Base-by-base conservation (phyloP, 2,329 filamentous ascomycete genomes). In the Triangularia setosa region DNA sequence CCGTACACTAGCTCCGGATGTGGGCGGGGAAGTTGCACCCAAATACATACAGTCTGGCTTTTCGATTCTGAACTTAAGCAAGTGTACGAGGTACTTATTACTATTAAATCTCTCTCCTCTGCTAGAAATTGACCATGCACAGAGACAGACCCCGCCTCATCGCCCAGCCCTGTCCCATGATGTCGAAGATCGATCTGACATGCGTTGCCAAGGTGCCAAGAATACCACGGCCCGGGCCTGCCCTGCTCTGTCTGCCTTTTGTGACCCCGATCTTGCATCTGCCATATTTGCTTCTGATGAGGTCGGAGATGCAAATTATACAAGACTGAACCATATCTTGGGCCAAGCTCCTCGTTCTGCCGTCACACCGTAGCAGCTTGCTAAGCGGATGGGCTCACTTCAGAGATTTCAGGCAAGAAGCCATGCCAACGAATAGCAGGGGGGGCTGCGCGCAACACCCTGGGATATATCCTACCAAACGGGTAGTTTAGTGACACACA, bases 181-280 rank as follows among this genome's bases (percentile, higher is more conserved):
- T 48, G n/a, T 48, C 11, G n/a, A 24, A 55, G 33, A 59, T 59
- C 57, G 57, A 59, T 44, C 60, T 35, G 30, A 48, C 60, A 57
- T 63, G 58, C 58, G 62, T 40, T 21, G 63, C 65, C 63, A 67
- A 65, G 63, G 28, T 61, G 64, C 65, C 65, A 67, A 67, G 65
- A 30, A 48, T 21, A 58, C n/a, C 60, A 60, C 35, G 33, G 53
- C 55, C 54, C 58, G 55, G 63, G 65, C 62, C 65, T 61, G 65
- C 58, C 57, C 25, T 59, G 57, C 40, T 48, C 21, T 52, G 57
- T 24, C 12, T 40, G 33, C 16, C 40, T 48, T 1, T 48, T 48
- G 40, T 48, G 40, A 48, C 21, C 40, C 40, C 40, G 18, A 48
- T 48, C 40, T 21, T 48, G 40, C 40, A 48, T 48, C 40, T 48